Base-by-base conservation (phyloP, 305 asterid genomes). In the Ajuga reptans region DNA sequence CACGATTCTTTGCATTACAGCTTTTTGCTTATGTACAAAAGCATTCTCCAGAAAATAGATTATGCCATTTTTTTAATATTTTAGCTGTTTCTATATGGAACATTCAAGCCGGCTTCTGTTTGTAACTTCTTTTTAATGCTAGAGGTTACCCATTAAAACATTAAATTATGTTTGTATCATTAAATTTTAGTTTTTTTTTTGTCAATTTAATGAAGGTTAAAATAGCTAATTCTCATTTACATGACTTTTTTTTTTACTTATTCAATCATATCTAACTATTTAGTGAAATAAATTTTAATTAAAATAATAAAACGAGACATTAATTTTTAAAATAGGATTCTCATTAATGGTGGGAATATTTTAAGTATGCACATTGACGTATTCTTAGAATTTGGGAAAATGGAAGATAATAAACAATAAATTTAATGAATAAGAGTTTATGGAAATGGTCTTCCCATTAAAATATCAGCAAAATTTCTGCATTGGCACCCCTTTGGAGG, bases 101-200 rank as follows among this genome's bases (percentile, higher is more conserved):
- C 7, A 51, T 42, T 47, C 1, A 9, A 43, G 82, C 80, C 82
- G 78, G 85, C 77, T 72, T 72, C 75, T 67, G 53, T 73, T 58
- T 53, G 63, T 36, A 45, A 17, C 55, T 61, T 62, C 24, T 9
- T 39, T 27, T 12, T 6, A 4, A 75, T 72, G 50, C 52, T 29
- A 51, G 45, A 45, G 27, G 27, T 21, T 21, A 21, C 2, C 2
- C 27, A 21, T 21, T 21, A 21, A 21, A 21, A 21, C 27, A 21
- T 21, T 21, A 21, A 21, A 21, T 21, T 21, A 21, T 21, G 27
- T 1, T 21, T 21, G 27, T 21, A 2, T n/a, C n/a, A 21, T 21
- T 0, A 21, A 21, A 21, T 21, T 21, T 21, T 21, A 21, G 27
- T 21, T 21, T 21, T 0, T 21, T 21, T 21, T 21, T 21, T 21